phyloP scores from a whole-genome alignment of 2,329 filamentous ascomycete genomes.

The Aspergillus sp. region DNA sequence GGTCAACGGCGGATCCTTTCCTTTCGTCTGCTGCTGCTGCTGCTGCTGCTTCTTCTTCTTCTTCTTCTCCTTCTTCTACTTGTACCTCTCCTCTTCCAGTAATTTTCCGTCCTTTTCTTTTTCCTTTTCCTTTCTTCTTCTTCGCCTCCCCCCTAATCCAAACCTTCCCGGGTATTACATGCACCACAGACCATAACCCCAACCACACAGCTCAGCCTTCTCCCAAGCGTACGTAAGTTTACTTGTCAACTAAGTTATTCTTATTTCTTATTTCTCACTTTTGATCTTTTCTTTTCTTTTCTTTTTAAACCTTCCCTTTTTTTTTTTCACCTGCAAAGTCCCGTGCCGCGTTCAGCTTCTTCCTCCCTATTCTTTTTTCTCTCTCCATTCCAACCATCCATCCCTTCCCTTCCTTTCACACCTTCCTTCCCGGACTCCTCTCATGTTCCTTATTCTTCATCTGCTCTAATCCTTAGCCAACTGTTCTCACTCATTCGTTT shows the following conservation, averaged over 20 bases:
- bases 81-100: too few species aligned
- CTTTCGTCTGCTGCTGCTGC: too few species aligned
- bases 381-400: conserved; percentile 1
- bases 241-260: background rate
- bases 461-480: background rate
- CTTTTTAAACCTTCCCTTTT: background rate
- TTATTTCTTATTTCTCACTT: background rate
- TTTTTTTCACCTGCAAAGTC: background rate
- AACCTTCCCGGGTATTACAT: too few species aligned
- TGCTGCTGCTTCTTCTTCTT: too few species aligned
- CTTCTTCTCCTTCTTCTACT: too few species aligned
- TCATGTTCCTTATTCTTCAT: background rate
- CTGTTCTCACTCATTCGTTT: conserved; percentile 2
- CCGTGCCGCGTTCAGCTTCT: background rate
- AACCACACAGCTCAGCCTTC: too few species aligned
- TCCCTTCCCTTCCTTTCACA: conserved; percentile 1
- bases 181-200: too few species aligned
- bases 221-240: background rate
- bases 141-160: too few species aligned
- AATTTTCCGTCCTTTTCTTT: too few species aligned
- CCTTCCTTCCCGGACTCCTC: conserved; percentile 1
- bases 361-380: background rate
- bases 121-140: too few species aligned
- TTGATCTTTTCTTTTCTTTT: background rate
- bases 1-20: too few species aligned